These are phyloP conservation scores for Bacidia rubella DNA, from an alignment of 495 filamentous ascomycete genomes.

Conservation along the genomic window DNA sequence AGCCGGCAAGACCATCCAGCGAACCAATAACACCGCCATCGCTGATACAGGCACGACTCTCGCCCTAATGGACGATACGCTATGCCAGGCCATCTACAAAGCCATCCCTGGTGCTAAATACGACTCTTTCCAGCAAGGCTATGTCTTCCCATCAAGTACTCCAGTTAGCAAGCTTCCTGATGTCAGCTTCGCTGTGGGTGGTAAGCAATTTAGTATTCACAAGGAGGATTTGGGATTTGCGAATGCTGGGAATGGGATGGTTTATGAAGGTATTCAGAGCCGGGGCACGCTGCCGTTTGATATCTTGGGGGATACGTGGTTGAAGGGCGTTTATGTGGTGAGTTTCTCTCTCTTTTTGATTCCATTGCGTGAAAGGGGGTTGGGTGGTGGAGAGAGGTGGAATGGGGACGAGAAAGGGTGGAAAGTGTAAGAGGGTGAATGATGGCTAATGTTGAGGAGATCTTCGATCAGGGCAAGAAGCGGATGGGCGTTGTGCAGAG, in stretches of 20 bases:
- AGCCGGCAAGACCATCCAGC: conserved; percentile 42
- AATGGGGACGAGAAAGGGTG: not conserved
- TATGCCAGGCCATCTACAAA: conserved; percentile 54
- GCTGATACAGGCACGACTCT: conserved; percentile 70
- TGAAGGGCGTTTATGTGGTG: conserved; percentile 66
- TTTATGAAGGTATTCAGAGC: conserved; percentile 66
- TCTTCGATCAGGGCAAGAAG: conserved; percentile 63
- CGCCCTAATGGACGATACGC: conserved; percentile 51
- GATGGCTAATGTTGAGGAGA: conserved; percentile 26
- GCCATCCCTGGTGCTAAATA: conserved; percentile 57
- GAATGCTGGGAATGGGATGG: conserved; percentile 40
- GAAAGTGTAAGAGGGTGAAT: not conserved
- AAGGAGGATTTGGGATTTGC: conserved; percentile 61
- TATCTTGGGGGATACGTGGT: conserved; percentile 59
- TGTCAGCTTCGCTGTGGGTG: conserved; percentile 49
- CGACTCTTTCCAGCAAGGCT: conserved; percentile 51
- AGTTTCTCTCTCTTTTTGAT: conserved; percentile 20
- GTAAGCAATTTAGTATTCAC: conserved; percentile 50
- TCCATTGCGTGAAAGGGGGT: not conserved
- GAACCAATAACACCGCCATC: conserved; percentile 59
- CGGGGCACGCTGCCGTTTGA: conserved; percentile 54
- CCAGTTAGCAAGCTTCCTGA: conserved; percentile 46
- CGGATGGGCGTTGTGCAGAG: conserved; percentile 49
- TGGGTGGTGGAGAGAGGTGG: not conserved
- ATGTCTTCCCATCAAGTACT: conserved; percentile 46